Evolutionary conservation across 208 protist species (phyloP), one percentile per base, ranked within the genome.

Genomic region (Trypanosoma scelopori): DNA sequence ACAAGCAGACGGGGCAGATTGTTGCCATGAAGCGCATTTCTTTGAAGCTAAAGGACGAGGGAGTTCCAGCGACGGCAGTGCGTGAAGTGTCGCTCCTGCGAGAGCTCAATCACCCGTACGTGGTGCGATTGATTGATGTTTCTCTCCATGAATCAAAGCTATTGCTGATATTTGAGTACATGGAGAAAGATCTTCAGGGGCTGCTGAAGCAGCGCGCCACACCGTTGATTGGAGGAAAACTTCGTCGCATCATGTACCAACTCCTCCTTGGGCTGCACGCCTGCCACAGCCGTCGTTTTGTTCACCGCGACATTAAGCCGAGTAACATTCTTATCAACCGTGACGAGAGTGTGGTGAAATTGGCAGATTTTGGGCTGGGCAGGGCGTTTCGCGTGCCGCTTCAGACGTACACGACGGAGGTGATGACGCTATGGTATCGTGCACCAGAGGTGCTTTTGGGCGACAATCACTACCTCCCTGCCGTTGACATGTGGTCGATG

Each of bases 91-190:
- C 93, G 6, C 76, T 97, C n/a, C 73, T 98, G 28, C 82, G 84
- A 15, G 88, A 98, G 53, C 69, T 98, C 2, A 84, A 80, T 35
- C 93, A 98, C 66, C 84, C 86, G 4, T 93, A 97, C 73, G 86
- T 97, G 15, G 91, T 98, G 20, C 91, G 81, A 6, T 81, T 99
- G 22, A 82, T 97, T 45, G 97, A 99, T 69, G 92, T 99, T 20
- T 86, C 98, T 25, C 85, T 97, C 22, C 91, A 94, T 23, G 84
- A 96, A 18, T 82, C 82, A 22, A 97, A 97, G 64, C 84, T 99
- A 15, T 92, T 91, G 15, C 81, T 99, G n/a, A 96, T 99, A 5
- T 99, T 99, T 69, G 98, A 99, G 80, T 98, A 91, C 70, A 78
- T 98, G 37, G 92, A 98, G 18, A 87, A 98, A 74, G 98, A 99